Evolutionary conservation across 345 rosid genomes (phyloP).

Genomic region (Linum usitatissimum): DNA sequence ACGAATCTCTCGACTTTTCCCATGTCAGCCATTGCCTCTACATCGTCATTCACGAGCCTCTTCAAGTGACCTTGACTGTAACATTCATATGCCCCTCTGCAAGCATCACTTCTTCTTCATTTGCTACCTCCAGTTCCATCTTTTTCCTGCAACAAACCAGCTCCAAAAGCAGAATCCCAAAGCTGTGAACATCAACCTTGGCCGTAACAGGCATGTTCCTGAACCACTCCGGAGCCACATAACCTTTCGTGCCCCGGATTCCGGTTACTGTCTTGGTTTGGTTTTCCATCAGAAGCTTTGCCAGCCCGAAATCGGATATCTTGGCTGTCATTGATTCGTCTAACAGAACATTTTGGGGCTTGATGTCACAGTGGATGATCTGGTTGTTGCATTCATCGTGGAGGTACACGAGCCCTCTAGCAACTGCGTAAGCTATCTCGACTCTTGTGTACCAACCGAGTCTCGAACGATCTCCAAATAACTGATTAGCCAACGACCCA

Average conservation of each 20-base stretch:
- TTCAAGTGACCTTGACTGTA: neutral
- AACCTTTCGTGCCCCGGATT: conserved; percentile 3
- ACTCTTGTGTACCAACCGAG: neutral
- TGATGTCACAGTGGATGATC: conserved; percentile 6
- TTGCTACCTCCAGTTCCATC: neutral
- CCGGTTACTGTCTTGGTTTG: neutral
- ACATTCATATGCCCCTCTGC: conserved; percentile 3
- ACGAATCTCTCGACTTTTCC: conserved; percentile 1
- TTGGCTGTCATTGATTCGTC: conserved; percentile 1
- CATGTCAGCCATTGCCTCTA: neutral
- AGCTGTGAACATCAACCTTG: conserved; percentile 1
- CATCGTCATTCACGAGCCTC: neutral
- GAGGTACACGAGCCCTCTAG: neutral
- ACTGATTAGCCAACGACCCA: neutral
- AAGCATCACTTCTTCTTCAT: neutral
- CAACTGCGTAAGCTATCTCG: neutral
- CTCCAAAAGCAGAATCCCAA: conserved; percentile 1
- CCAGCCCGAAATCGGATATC: neutral
- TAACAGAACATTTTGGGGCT: conserved; percentile 2
- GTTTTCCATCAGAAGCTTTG: conserved; percentile 1
- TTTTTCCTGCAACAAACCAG: conserved; percentile 1
- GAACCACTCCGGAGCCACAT: conserved; percentile 6
- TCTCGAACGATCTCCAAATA: neutral
- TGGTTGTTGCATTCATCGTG: conserved; percentile 4
- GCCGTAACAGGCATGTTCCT: conserved; percentile 1